phyloP scores from a whole-genome alignment of 768 basidiomycete species.

The Auriculariales sp. region DNA sequence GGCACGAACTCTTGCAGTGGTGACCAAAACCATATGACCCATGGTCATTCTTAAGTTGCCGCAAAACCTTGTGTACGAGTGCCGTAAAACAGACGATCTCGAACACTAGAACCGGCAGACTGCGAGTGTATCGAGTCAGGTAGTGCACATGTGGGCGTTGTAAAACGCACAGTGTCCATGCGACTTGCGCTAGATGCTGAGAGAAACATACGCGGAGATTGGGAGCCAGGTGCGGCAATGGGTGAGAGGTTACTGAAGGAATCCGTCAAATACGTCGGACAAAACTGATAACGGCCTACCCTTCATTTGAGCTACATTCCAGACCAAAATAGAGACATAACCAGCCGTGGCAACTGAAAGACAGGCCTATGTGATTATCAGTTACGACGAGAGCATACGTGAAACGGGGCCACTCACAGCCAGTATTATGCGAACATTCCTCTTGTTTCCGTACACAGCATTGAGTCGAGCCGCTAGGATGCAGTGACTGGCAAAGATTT shows the following conservation, averaged over 20 bases:
- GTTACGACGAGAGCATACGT: too few relatives aligned
- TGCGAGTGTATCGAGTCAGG: background rate
- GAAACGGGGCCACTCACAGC: too few relatives aligned
- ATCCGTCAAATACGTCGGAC: background rate
- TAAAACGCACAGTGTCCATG: background rate
- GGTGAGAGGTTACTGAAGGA: background rate
- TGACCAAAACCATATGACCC: background rate
- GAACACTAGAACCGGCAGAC: background rate
- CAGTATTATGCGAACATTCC: too few relatives aligned
- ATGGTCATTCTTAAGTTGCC: background rate
- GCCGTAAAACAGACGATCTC: background rate
- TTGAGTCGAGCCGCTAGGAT: background rate
- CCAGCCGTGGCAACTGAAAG: background rate
- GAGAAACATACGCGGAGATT: background rate
- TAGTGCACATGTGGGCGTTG: background rate
- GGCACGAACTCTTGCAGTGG: too few relatives aligned
- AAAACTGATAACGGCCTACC: background rate
- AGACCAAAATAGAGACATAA: background rate
- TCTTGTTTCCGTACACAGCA: background rate
- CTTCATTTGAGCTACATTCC: background rate
- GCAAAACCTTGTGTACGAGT: background rate
- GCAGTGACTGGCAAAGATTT: background rate
- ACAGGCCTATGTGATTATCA: background rate
- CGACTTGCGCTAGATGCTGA: too few relatives aligned
- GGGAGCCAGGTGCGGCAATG: background rate